phyloP scores from a whole-genome alignment of 768 basidiomycete genomes.

The Pulveroboletus sp. region DNA sequence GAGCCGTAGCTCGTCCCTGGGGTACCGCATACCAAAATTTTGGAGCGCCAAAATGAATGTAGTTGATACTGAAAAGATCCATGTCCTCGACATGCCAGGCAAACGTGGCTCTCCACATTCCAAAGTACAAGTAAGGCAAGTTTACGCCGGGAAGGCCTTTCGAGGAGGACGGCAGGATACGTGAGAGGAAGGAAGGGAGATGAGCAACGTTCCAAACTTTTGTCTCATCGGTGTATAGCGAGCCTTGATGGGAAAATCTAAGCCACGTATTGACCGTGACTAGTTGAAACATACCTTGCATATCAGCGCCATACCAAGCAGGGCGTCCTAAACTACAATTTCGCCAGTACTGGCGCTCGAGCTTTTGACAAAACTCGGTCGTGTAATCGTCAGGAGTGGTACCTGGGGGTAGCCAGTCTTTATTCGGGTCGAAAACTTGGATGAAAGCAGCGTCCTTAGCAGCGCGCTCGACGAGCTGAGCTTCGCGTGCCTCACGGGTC shows the following conservation, averaged over 20 bases:
- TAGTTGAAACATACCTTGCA: constrained; percentile 57
- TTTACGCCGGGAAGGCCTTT: constrained; percentile 91
- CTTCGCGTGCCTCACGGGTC: constrained; percentile 40
- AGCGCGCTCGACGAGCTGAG: constrained; percentile 45
- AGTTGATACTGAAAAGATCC: constrained; percentile 99
- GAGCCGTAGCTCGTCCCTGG: constrained; percentile 70
- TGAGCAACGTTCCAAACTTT: constrained; percentile 92
- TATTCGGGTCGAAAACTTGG: constrained; percentile 62
- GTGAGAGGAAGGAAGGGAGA: constrained; percentile 80
- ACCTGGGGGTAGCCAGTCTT: constrained; percentile 75
- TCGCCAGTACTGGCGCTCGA: constrained; percentile 91
- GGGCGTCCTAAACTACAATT: constrained; percentile 83
- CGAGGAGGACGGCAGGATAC: constrained; percentile 62
- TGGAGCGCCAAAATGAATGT: constrained; percentile 96
- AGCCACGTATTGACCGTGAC: not conserved
- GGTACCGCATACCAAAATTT: constrained; percentile 98
- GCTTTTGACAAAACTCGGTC: constrained; percentile 76
- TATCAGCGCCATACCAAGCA: constrained; percentile 98
- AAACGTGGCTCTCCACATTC: constrained; percentile 99
- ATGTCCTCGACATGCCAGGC: constrained; percentile 99
- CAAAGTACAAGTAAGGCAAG: constrained; percentile 95
- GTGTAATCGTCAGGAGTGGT: constrained; percentile 79
- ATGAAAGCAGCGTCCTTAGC: constrained; percentile 53
- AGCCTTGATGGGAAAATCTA: constrained; percentile 37
- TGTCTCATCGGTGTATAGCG: constrained; percentile 69